phyloP scores from a whole-genome alignment of 768 basidiomycete genomes.

The Termitomyces sp. region DNA sequence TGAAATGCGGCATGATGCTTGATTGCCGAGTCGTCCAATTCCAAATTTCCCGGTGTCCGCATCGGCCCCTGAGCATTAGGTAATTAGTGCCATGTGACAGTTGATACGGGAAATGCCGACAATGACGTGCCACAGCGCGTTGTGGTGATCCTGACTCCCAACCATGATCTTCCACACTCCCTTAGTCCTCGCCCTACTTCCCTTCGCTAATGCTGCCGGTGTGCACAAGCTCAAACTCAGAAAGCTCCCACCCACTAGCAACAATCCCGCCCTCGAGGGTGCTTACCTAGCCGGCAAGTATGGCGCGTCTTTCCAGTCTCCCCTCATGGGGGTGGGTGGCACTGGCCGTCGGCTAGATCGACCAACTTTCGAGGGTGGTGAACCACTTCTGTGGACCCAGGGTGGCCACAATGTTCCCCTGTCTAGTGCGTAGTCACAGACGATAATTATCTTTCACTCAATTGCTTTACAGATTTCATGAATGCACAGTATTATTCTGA shows the following conservation, averaged over 20 bases:
- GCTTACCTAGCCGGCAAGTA: slow-evolving; percentile 96
- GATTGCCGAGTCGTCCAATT: background rate
- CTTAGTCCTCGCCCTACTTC: slow-evolving; percentile 37
- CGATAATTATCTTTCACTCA: background rate
- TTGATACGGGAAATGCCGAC: slow-evolving; percentile 11
- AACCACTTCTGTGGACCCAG: slow-evolving; percentile 78
- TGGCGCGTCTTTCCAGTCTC: slow-evolving; percentile 50
- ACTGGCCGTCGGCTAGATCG: slow-evolving; percentile 53
- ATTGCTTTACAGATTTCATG: slow-evolving; percentile 71
- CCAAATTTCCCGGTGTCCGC: background rate
- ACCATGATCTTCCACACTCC: slow-evolving; percentile 39
- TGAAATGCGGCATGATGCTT: background rate
- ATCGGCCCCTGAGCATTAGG: no score
- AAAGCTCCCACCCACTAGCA: slow-evolving; percentile 64
- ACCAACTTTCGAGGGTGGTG: slow-evolving; percentile 34
- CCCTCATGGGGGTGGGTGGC: slow-evolving; percentile 72
- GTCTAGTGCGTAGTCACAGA: slow-evolving; percentile 55
- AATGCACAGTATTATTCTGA: slow-evolving; percentile 97
- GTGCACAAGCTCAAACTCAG: slow-evolving; percentile 86
- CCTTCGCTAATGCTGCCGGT: slow-evolving; percentile 48
- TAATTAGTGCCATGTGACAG: background rate
- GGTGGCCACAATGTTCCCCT: slow-evolving; percentile 88
- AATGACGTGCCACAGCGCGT: slow-evolving; percentile 11
- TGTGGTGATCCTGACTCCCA: slow-evolving; percentile 15
- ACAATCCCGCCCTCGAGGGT: slow-evolving; percentile 64